A percentile compares a stretch with the other conserved stretches of the same genome.
These are phyloP conservation scores for Fusarium sp. DNA, from an alignment of 2,329 filamentous ascomycete species.

Conservation along the genomic window DNA sequence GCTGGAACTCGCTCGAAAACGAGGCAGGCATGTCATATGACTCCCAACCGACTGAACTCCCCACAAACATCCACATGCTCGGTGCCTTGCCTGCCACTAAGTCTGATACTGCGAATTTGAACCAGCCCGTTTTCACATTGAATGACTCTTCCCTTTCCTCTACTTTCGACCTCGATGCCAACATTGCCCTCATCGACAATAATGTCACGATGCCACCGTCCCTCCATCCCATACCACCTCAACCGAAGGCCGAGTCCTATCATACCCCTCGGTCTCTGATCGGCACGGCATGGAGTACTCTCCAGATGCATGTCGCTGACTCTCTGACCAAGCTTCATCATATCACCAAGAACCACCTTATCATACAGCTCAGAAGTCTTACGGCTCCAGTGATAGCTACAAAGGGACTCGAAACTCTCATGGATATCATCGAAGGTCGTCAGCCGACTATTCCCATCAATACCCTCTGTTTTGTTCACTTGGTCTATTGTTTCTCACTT, in stretches of 20 bases:
- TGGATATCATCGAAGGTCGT: conserved; percentile 51
- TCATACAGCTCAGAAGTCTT: conserved; percentile 52
- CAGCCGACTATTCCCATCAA: conserved; percentile 52
- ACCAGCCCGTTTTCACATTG: conserved; percentile 51
- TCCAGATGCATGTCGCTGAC: conserved; percentile 56
- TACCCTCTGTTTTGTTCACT: conserved; percentile 61
- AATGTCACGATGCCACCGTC: conserved; percentile 32
- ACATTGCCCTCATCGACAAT: conserved; percentile 50
- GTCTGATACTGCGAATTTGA: conserved; percentile 44
- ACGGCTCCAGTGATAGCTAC: conserved; percentile 51
- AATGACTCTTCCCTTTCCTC: conserved; percentile 47
- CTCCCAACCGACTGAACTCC: conserved; percentile 52
- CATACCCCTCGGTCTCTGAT: conserved; percentile 49
- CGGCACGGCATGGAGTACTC: conserved; percentile 54
- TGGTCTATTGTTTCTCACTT: conserved; percentile 61
- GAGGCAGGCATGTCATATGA: conserved; percentile 42
- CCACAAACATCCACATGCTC: conserved; percentile 52
- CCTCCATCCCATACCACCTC: conserved; percentile 19
- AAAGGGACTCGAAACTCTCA: conserved; percentile 55
- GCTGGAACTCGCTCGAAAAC: conserved; percentile 41
- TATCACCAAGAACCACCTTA: conserved; percentile 54
- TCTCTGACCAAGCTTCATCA: conserved; percentile 56
- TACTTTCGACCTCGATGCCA: conserved; percentile 48
- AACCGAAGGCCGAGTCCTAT: conserved; percentile 41
- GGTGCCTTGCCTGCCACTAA: conserved; percentile 44